Evolutionary conservation across 2,329 filamentous ascomycete genomes (phyloP), one percentile per base, ranked within the genome.

Genomic region (Pseudocercospora vitis): DNA sequence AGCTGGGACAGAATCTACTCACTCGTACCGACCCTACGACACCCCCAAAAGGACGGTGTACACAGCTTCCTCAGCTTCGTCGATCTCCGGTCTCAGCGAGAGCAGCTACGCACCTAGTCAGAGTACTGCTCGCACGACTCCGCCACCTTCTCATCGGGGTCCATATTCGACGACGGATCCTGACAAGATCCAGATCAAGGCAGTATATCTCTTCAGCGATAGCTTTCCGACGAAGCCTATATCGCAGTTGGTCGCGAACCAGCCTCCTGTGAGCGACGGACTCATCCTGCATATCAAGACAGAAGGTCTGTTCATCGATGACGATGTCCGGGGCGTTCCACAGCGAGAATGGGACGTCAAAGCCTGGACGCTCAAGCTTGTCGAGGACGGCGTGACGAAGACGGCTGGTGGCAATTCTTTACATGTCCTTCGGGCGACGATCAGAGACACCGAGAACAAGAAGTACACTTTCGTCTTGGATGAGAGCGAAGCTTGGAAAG

Each of bases 301-400:
- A 1, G 92, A 96, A 71, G 94, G 94, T 14, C 80, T 97, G 50
- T 97, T 97, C 74, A 94, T 99, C 68, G 94, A 99, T 70, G 94
- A 99, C 71, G 94, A 97, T 70, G 83, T 96, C 48, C 85, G 91
- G 39, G 85, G 85, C 57, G 89, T 96, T 12, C 86, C 89, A n/a
- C 91, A 97, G 73, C 85, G 94, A 55, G 94, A 99, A 74, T 99
- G 94, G 94, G 94, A 99, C 71, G 85, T 97, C 68, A 97, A 97
- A 73, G 91, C 92, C 21, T 97, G 94, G 94, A 96, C 91, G 37
- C 82, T 99, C 74, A 96, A 95, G 75, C 77, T 87, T 61, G 84
- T 95, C 72, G 94, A 97, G 81, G 86, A 66, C 33, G 65, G 65
- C 6, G 52, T 50, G 21, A 62, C 64, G 74, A 75, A 77, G 69